Conservation (phyloP, 495 filamentous ascomycete species). For the Tuber borchii region DNA sequence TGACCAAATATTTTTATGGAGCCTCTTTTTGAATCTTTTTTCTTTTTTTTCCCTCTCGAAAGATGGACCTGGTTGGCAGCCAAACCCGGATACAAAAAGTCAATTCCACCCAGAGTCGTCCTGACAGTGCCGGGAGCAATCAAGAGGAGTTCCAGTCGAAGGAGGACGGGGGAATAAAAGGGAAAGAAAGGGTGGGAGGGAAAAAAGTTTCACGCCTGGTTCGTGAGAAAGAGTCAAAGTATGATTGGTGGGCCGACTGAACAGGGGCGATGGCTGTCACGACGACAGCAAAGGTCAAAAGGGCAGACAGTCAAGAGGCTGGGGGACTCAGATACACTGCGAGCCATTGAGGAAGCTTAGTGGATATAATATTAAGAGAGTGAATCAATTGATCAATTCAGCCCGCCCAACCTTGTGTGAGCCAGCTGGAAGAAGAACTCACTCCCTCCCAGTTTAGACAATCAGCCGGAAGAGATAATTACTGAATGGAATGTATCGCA, state of each 20-base stretch:
- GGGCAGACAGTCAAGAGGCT: background rate
- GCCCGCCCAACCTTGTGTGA: background rate
- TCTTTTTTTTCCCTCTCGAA: background rate
- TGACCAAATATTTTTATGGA: background rate
- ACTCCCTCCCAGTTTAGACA: background rate
- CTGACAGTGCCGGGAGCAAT: background rate
- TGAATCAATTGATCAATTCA: background rate
- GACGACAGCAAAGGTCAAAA: background rate
- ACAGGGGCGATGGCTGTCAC: background rate
- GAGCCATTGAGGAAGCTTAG: background rate
- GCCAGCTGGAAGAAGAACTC: background rate
- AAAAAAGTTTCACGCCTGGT: background rate
- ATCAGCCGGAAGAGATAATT: background rate
- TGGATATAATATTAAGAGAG: background rate
- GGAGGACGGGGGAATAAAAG: background rate
- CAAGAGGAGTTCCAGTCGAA: background rate
- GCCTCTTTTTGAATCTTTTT: background rate
- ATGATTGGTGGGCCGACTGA: background rate
- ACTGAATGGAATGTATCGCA: background rate
- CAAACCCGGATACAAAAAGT: background rate
- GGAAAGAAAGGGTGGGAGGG: conserved; percentile 5
- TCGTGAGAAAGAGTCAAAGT: conserved; percentile 2
- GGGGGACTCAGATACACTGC: background rate
- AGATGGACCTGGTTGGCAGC: background rate
- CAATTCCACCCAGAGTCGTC: background rate